Evolutionary conservation across 805 yeast genomes (phyloP).

Genomic region (Ogataea minuta): DNA sequence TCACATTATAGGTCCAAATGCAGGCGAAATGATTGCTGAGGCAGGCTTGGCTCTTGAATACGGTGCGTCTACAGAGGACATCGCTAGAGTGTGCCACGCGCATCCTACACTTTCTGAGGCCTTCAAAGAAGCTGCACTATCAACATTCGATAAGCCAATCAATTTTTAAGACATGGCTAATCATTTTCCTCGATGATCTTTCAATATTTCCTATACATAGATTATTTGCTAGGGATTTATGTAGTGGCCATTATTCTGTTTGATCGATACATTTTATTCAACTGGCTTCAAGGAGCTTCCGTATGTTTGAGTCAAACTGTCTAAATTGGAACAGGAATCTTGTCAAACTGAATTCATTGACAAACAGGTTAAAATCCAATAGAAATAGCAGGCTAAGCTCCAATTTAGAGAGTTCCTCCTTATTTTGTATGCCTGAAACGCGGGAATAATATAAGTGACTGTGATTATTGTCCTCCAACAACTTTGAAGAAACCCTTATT

Average conservation of each 20-base stretch:
- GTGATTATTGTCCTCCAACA: slow-evolving; percentile 44
- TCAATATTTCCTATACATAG: neutral
- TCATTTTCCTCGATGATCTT: neutral
- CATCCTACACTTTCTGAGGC: slow-evolving; percentile 99
- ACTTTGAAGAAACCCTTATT: slow-evolving; percentile 40
- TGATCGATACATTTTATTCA: neutral
- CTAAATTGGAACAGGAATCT: slow-evolving; percentile 34
- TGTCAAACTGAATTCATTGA: slow-evolving; percentile 36
- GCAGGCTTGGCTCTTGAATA: slow-evolving; percentile 96
- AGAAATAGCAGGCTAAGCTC: slow-evolving; percentile 42
- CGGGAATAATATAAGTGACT: slow-evolving; percentile 42
- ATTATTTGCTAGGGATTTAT: neutral
- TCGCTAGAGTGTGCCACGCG: slow-evolving; percentile 97
- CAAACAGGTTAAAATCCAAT: slow-evolving; percentile 40
- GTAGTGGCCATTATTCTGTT: neutral
- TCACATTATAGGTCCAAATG: slow-evolving; percentile 96
- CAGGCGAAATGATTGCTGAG: slow-evolving; percentile 99
- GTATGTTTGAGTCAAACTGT: slow-evolving; percentile 22
- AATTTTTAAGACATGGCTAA: slow-evolving; percentile 52
- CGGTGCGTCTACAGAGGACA: slow-evolving; percentile 98
- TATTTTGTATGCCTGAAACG: slow-evolving; percentile 43
- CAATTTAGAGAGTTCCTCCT: slow-evolving; percentile 37
- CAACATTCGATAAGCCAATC: slow-evolving; percentile 87
- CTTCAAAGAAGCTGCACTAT: slow-evolving; percentile 95
- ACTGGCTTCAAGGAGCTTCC: slow-evolving; percentile 1